Evolutionary conservation across 2,329 filamentous ascomycete genomes (phyloP), one percentile per base, ranked within the genome.

Genomic region (Trichoderma brevicompactum): DNA sequence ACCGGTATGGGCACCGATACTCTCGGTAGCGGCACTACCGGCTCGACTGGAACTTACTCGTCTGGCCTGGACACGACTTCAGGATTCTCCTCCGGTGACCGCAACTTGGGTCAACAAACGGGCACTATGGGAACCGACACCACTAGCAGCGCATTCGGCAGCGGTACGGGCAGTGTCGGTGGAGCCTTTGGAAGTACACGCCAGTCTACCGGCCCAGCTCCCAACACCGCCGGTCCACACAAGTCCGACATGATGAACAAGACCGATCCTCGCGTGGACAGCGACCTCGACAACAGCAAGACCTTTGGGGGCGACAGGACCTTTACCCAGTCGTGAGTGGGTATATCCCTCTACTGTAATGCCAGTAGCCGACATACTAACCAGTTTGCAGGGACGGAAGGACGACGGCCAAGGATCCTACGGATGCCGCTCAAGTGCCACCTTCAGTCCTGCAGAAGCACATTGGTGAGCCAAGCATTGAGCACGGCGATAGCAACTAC

Each of bases 361-460:
- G 38, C 12, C 19, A 38, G 5, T 41, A 34, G 10, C 23, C 28
- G 10, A n/a, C 40, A 9, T 50, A 48, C 50, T 61, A 49, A 68
- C 13, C 15, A 32, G 10, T 9, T 28, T 28, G 5, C 46, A 60
- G 63, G 43, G 48, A 53, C 9, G 34, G 23, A 17, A 60, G 55
- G 48, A 60, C 55, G 7, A 54, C 49, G 40, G 55, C 55, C 34
- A 77, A 76, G 67, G 84, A 87, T 53, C 84, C 84, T 4, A 82
- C 79, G 17, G 85, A 87, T 67, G 84, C 85, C 1, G 77, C 85
- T 0, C 84, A 87, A 71, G 84, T 86, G 0, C 84, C 85, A 1
- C 85, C 85, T 5, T 87, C 84, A 2, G 80, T 83, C 0, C 52
- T 87, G 66, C 76, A 77, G 55, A 75, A 81, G 70, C 78, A 81